phyloP scores from a whole-genome alignment of 2,329 filamentous ascomycete genomes.

The Fulvia fulva region DNA sequence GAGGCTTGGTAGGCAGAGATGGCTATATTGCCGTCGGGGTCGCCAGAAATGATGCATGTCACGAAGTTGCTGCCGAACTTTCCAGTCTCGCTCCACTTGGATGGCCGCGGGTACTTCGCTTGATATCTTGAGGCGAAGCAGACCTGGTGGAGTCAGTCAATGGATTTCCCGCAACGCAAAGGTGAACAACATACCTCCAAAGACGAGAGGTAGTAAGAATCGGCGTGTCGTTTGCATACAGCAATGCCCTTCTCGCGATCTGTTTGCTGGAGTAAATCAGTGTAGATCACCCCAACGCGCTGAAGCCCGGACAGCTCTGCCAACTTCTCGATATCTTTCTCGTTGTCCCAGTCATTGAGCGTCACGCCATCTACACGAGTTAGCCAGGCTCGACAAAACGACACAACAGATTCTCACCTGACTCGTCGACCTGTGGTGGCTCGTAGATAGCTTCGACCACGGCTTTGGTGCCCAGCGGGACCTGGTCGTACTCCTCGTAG shows the following conservation, averaged over 20 bases:
- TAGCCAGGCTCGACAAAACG: background rate
- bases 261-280: conserved; percentile 70
- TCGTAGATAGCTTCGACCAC: conserved; percentile 97
- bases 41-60: conserved; percentile 91
- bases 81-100: conserved; percentile 95
- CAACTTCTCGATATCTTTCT: conserved; percentile 74
- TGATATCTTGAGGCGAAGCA: conserved; percentile 84
- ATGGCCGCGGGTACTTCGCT: conserved; percentile 80
- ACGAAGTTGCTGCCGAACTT: conserved; percentile 95
- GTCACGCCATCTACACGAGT: conserved; percentile 72
- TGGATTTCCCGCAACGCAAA: background rate
- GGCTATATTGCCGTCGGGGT: conserved; percentile 80
- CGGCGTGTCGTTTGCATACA: conserved; percentile 89
- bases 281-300: conserved; percentile 89
- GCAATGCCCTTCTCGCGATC: conserved; percentile 74
- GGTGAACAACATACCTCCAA: conserved; percentile 56
- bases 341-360: conserved; percentile 77
- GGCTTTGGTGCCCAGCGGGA: conserved; percentile 90
- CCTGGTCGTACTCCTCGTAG: conserved; percentile 85
- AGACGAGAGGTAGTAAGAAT: conserved; percentile 91
- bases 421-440: conserved; percentile 81
- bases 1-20: conserved; percentile 93
- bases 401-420: background rate
- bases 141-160: conserved; percentile 37
- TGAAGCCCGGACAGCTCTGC: conserved; percentile 80